Evolutionary conservation across 164 flowering plant species (phyloP).

Genomic region (Annona squamosa): DNA sequence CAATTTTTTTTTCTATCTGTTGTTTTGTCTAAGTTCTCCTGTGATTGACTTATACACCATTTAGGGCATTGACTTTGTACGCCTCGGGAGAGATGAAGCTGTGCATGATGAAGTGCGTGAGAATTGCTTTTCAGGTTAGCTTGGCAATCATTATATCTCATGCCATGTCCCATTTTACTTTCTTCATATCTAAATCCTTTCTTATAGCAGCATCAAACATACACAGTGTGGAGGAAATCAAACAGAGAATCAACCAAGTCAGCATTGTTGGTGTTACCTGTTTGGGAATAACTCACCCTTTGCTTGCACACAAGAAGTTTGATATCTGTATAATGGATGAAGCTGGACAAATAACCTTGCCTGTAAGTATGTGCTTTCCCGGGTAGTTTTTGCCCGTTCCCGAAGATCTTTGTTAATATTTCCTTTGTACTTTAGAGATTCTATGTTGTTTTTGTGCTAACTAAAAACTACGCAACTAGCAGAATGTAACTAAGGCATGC

Average conservation of each 20-base stretch:
- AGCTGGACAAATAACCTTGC: slow-evolving; percentile 97
- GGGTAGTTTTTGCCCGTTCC: too few relatives aligned
- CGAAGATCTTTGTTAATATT: too few relatives aligned
- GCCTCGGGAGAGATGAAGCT: slow-evolving; percentile 80
- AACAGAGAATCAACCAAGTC: slow-evolving; percentile 48
- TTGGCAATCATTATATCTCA: background rate
- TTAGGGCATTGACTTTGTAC: slow-evolving; percentile 85
- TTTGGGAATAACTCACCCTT: slow-evolving; percentile 78
- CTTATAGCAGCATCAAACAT: slow-evolving; percentile 40
- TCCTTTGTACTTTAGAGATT: too few relatives aligned
- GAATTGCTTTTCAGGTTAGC: slow-evolving; percentile 74
- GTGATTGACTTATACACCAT: slow-evolving; percentile 11
- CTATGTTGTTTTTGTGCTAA: too few relatives aligned
- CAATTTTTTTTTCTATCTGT: too few relatives aligned
- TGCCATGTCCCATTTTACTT: background rate
- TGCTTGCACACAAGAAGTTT: slow-evolving; percentile 78
- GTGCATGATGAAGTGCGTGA: slow-evolving; percentile 71
- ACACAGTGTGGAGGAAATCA: slow-evolving; percentile 56
- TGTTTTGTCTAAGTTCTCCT: background rate
- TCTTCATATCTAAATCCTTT: slow-evolving; percentile 4
- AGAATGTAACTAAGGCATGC: too few relatives aligned
- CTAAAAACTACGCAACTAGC: too few relatives aligned
- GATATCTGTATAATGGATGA: slow-evolving; percentile 98
- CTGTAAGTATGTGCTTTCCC: slow-evolving; percentile 40
- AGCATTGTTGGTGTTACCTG: slow-evolving; percentile 94